Base-by-base conservation (phyloP, 2,329 filamentous ascomycete species). In the Fusarium torulosum region DNA sequence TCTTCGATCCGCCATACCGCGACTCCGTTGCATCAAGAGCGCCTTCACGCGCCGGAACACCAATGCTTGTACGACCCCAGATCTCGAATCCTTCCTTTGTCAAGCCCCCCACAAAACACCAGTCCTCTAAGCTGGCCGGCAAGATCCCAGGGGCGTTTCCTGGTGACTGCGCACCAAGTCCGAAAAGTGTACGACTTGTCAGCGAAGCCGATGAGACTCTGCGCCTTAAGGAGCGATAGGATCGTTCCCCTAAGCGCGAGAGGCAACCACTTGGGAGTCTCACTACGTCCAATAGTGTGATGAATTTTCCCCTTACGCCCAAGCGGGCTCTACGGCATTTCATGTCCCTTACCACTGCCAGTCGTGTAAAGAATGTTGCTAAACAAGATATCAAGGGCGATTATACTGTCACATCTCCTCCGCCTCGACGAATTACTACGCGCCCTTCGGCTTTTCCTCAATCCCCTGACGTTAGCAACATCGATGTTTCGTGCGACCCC, bases 1-100 rank as follows among this genome's bases (percentile, higher is more conserved):
- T 95, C 77, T 84, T 97, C 56, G 94, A 97, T 55, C 87, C 85
- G 7, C 86, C 93, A 17, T 97, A 91, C 75, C 86, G 87, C 51
- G 94, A 96, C 59, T 77, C 80, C 6, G 74, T 80, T 67, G 84
- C 86, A 59, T 86, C 85, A 55, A 87, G 86, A 27, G 82, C 85
- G 55, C 84, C 83, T 63, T 91, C 90, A 13, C 85, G 90, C 75
- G 89, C 90, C 4, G 84, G 86, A 53, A 93, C 90, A 14, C 91
- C 91, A 31, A 86, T 91, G 85, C 84, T 86, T 80, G 87, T 90
- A 88, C 80, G 87, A 77, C 66, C 71, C 67, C 70, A 56, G 44
- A 52, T 70, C 78, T 64, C 81, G 80, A 78, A 53, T 74, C 71
- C 79, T 60, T 70, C 74, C n/a, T 67, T 53, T 69, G 45, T 60